These are phyloP conservation scores for Apiotrichum gamsii DNA, from an alignment of 1,284 basidiomycete genomes.

Conservation along the genomic window DNA sequence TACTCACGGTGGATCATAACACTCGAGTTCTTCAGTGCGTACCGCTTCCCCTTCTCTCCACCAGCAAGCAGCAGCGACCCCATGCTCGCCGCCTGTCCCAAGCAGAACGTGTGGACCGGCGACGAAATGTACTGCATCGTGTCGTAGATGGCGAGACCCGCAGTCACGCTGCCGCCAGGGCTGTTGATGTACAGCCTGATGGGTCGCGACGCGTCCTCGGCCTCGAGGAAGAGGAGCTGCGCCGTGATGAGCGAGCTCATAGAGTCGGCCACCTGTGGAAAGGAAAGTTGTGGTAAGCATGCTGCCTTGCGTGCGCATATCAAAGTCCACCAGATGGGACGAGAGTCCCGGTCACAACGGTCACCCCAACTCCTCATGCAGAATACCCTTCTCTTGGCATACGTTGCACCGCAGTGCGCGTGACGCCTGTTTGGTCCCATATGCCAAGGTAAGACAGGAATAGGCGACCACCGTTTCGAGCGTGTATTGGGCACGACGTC, in stretches of 20 bases:
- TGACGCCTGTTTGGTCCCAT: no score
- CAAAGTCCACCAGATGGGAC: no score
- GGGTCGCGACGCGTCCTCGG: slow-evolving; percentile 82
- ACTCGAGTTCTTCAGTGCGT: slow-evolving; percentile 80
- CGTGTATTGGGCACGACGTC: no score
- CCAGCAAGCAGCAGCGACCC: slow-evolving; percentile 80
- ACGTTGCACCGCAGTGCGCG: no score
- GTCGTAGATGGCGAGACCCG: slow-evolving; percentile 90
- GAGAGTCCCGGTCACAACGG: no score
- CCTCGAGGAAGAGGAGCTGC: slow-evolving; percentile 86
- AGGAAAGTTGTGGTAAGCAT: no score
- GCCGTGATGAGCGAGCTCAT: slow-evolving; percentile 79
- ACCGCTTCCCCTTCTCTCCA: slow-evolving; percentile 77
- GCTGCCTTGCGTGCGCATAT: no score
- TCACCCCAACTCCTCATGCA: no score
- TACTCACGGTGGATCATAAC: slow-evolving; percentile 93
- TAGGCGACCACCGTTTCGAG: no score
- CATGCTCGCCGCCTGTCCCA: slow-evolving; percentile 90
- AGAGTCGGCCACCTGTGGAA: slow-evolving; percentile 68
- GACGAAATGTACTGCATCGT: slow-evolving; percentile 82
- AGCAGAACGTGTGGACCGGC: slow-evolving; percentile 88
- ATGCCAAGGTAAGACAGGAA: no score
- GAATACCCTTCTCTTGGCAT: no score
- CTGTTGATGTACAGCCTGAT: slow-evolving; percentile 93
- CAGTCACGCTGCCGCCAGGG: slow-evolving; percentile 86